A percentile compares a stretch with the other conserved stretches of the same genome.
These are phyloP conservation scores for Elongisporangium anandrum DNA, from an alignment of 352 stramenopile genomes.

Conservation along the genomic window DNA sequence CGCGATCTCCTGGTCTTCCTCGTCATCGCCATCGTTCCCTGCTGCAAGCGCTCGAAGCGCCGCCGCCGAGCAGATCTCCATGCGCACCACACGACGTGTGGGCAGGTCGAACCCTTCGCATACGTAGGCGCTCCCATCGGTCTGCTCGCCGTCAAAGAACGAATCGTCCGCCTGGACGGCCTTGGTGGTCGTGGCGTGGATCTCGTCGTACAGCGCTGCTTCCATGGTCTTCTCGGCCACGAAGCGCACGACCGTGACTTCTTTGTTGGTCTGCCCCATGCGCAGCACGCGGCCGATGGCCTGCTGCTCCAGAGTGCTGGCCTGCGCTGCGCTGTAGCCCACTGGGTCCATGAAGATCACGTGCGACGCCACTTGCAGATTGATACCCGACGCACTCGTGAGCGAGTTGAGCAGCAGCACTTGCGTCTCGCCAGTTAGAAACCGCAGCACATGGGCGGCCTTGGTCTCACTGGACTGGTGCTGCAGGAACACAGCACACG, in stretches of 20 bases:
- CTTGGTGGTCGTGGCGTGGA: conserved; percentile 48
- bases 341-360: conserved; percentile 81
- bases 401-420: conserved; percentile 79
- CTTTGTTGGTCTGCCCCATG: conserved; percentile 76
- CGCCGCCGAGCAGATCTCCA: conserved; percentile 25
- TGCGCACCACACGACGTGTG: conserved; percentile 52
- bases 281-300: conserved; percentile 80
- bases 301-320: conserved; percentile 73
- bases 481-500: conserved; percentile 65
- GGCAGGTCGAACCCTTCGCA: conserved; percentile 50
- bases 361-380: conserved; percentile 79
- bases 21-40: conserved; percentile 7
- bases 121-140: conserved; percentile 41
- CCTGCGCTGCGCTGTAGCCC: conserved; percentile 63
- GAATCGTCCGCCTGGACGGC: conserved; percentile 42
- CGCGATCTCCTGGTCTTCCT: conserved; percentile 55
- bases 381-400: conserved; percentile 80
- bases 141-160: conserved; percentile 65
- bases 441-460: conserved; percentile 60
- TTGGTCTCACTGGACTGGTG: conserved; percentile 78
- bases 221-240: conserved; percentile 76
- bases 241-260: conserved; percentile 70
- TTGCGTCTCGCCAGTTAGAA: conserved; percentile 54
- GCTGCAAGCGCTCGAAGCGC: not conserved
- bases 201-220: conserved; percentile 65